Percentiles rank a stretch among this genome's conserved stretches.
phyloP scores from a whole-genome alignment of 495 filamentous ascomycete species.

The Usnea hakonensis region DNA sequence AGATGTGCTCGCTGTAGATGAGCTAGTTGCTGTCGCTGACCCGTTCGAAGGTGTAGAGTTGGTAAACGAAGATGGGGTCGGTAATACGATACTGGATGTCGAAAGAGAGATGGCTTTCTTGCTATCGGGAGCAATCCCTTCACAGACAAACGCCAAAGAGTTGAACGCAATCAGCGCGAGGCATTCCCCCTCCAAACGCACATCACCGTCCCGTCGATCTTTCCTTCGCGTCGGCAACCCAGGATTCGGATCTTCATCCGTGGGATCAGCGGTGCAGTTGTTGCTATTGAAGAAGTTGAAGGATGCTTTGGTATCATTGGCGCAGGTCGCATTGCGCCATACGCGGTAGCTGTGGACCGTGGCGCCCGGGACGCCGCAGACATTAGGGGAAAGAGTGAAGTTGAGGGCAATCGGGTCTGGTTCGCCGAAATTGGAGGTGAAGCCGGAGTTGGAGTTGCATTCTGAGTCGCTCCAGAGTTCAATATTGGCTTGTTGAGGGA shows the following conservation, averaged over 20 bases:
- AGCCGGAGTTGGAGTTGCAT: constrained; percentile 3
- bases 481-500: not conserved
- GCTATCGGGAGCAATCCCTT: not conserved
- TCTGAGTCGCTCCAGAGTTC: constrained; percentile 7
- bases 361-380: constrained; percentile 3
- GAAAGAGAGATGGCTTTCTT: not conserved
- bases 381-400: constrained; percentile 1
- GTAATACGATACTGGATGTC: not conserved
- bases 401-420: constrained; percentile 7
- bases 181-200: not conserved
- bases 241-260: constrained; percentile 8
- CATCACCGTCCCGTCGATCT: not conserved
- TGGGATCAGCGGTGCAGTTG: constrained; percentile 9
- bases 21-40: not conserved
- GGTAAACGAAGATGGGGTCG: not conserved
- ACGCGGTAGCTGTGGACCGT: constrained; percentile 9
- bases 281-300: constrained; percentile 1
- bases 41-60: not conserved
- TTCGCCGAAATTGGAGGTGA: constrained; percentile 8
- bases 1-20: not conserved
- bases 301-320: constrained; percentile 5
- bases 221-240: not conserved
- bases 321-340: constrained; percentile 1
- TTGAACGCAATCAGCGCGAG: constrained; percentile 9
- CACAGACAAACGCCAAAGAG: constrained; percentile 11